Evolutionary conservation across 768 basidiomycete species (phyloP), one percentile per base, ranked within the genome.

Genomic region (Sarcomyxa edulis): DNA sequence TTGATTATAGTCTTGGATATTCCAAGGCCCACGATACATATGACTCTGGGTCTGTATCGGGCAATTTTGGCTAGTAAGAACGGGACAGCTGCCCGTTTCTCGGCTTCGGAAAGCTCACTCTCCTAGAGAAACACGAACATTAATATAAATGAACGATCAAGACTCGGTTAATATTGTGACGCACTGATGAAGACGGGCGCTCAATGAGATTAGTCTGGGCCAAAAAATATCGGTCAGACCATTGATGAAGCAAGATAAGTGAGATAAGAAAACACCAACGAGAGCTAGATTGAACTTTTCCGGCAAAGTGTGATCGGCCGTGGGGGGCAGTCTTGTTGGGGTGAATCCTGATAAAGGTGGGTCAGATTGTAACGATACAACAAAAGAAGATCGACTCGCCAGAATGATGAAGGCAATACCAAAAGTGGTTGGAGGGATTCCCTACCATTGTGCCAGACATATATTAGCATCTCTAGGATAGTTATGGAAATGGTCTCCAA

Each of bases 351-450:
- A 6, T 26, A 31, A n/a, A 7, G 14, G 12, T 30, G 1, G 37
- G 12, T 37, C 7, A 27, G 7, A 24, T 4, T 5, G 34, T 9
- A 37, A 38, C 15, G 16, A 33, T 33, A 18, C 14, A 20, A 32
- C 9, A 6, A 32, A 20, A 18, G 25, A 18, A n/a, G n/a, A n/a
- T n/a, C n/a, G 18, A 47, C 53, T 22, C 46, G 77, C 87, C 81
- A 31, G 84, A 79, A 29, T 66, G 65, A 47, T 84, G 66, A 1
- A 93, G 64, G 43, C 84, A 84, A 30, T 59, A 64, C 84, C 84
- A 91, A 56, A 91, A 91, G 46, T 89, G 86, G 50, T 93, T 92
- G 2, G 79, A 80, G 0, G 79, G 80, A 50, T 84, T 76, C 1
- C 79, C 84, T 48, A 79, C n/a, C n/a, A n/a, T n/a, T n/a, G n/a